Conservation (phyloP, 768 basidiomycete species). For the Podaxis rugospora region DNA sequence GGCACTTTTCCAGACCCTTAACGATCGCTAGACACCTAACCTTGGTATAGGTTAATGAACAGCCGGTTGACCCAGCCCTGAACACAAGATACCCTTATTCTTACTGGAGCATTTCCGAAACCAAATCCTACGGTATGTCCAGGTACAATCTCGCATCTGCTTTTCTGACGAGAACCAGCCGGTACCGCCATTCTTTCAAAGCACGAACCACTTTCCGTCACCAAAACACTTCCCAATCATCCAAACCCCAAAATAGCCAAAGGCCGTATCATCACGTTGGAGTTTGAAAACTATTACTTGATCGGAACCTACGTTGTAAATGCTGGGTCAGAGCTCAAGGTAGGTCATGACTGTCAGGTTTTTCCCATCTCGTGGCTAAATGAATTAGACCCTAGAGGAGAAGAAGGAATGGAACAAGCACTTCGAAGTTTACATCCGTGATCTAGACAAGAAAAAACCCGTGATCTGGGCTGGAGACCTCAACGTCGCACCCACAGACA, state of each 20-base stretch:
- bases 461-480: conserved; percentile 89
- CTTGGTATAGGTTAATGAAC: conserved; percentile 58
- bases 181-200: conserved; percentile 84
- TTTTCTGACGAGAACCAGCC: conserved; percentile 34
- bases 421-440: conserved; percentile 68
- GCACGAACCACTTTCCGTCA: conserved; percentile 60
- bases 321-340: conserved; percentile 75
- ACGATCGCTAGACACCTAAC: background rate
- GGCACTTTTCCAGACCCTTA: conserved; percentile 27
- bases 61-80: conserved; percentile 55
- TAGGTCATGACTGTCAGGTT: conserved; percentile 18
- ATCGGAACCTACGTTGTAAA: conserved; percentile 85
- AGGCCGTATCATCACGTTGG: conserved; percentile 79
- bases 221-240: conserved; percentile 69
- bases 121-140: conserved; percentile 72
- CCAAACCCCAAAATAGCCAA: conserved; percentile 60
- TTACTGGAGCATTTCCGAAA: conserved; percentile 73
- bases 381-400: conserved; percentile 60
- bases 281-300: conserved; percentile 66
- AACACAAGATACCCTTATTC: conserved; percentile 60
- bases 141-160: background rate
- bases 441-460: conserved; percentile 73
- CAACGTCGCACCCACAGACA: conserved; percentile 78
- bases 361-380: background rate
- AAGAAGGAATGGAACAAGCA: conserved; percentile 80